Evolutionary conservation across 306 rosid genomes (phyloP).

Genomic region (Fragaria ananassa): DNA sequence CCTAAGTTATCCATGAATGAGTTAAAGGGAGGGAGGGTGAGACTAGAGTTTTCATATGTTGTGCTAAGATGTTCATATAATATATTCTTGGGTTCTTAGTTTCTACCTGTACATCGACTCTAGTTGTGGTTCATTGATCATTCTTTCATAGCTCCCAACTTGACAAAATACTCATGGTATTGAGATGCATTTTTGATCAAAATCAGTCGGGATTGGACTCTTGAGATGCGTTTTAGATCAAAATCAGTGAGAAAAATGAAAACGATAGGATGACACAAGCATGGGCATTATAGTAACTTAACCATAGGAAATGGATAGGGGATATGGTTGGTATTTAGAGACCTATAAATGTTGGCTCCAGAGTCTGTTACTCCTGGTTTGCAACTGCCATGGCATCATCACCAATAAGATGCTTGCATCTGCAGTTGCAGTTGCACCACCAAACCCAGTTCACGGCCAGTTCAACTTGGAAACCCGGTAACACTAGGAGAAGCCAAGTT

Average conservation of each 20-base stretch:
- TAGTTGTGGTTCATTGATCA: no score
- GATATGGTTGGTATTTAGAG: background rate
- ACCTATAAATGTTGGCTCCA: background rate
- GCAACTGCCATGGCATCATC: constrained; percentile 19
- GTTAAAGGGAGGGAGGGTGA: background rate
- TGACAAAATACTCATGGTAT: no score
- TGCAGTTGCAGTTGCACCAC: background rate
- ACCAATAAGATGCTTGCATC: constrained; percentile 7
- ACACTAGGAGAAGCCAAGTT: background rate
- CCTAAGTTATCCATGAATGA: background rate
- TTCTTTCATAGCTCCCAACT: no score
- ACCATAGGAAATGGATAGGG: constrained; percentile 9
- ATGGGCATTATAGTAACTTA: constrained; percentile 16
- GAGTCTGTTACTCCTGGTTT: background rate
- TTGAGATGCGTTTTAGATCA: no score
- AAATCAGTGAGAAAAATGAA: background rate
- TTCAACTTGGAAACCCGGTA: background rate
- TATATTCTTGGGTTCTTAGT: background rate
- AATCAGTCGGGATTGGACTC: no score
- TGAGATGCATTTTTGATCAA: no score
- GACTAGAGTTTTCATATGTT: background rate
- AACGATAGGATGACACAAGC: background rate
- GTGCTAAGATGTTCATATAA: background rate
- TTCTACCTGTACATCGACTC: no score
- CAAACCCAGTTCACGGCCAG: background rate